These are phyloP conservation scores for Spathaspora hagerdaliae DNA, from an alignment of 805 yeast species.

Conservation along the genomic window DNA sequence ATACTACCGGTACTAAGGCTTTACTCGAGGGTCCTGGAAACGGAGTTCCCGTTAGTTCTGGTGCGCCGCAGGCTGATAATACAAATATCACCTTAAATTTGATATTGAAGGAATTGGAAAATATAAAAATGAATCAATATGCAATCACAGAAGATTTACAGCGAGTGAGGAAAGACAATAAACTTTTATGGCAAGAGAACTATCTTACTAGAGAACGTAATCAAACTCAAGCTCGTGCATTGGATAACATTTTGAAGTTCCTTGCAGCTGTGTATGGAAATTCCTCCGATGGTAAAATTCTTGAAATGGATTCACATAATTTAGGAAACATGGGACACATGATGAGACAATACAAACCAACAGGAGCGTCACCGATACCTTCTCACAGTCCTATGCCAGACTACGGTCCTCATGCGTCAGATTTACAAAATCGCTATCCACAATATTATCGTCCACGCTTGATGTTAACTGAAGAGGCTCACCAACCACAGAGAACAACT, in stretches of 20 bases:
- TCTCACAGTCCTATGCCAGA: background rate
- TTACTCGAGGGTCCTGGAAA: conserved; percentile 3
- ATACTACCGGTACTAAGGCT: conserved; percentile 39
- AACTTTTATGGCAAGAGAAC: conserved; percentile 87
- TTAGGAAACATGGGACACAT: conserved; percentile 14
- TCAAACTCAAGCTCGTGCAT: conserved; percentile 78
- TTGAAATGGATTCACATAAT: conserved; percentile 26
- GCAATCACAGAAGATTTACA: conserved; percentile 80
- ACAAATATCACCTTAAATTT: conserved; percentile 43
- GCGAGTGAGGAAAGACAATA: conserved; percentile 83
- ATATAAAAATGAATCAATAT: conserved; percentile 71
- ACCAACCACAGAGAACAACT: conserved; percentile 2
- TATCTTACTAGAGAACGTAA: conserved; percentile 79
- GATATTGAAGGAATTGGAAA: conserved; percentile 68
- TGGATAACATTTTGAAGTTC: conserved; percentile 83
- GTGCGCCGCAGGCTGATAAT: conserved; percentile 7
- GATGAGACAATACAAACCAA: conserved; percentile 8
- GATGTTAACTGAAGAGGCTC: conserved; percentile 39
- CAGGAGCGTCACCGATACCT: background rate
- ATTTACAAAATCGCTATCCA: conserved; percentile 3
- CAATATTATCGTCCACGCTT: conserved; percentile 31
- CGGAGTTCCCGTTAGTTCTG: conserved; percentile 11
- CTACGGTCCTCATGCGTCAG: conserved; percentile 5
- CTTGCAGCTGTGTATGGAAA: conserved; percentile 76
- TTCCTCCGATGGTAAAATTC: conserved; percentile 45